Evolutionary conservation across 1,284 basidiomycete genomes (phyloP).

Genomic region (Trametes polyzona): DNA sequence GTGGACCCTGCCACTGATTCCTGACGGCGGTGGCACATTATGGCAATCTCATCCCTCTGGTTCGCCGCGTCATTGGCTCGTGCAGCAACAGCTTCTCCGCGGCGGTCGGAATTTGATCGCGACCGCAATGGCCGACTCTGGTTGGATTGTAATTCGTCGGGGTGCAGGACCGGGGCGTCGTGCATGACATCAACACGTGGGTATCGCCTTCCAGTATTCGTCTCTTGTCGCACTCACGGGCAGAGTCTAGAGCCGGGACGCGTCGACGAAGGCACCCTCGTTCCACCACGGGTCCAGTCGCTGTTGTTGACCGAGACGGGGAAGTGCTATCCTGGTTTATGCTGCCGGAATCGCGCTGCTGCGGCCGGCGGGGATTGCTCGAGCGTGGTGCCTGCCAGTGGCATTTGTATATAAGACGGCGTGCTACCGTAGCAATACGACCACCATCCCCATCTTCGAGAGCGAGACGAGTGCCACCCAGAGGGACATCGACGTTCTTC

Average conservation of each 20-base stretch:
- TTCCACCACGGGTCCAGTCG: constrained; percentile 18
- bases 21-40: too few species aligned
- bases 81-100: neutral
- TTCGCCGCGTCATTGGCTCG: neutral
- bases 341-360: neutral
- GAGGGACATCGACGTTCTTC: neutral
- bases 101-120: neutral
- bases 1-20: too few species aligned
- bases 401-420: neutral
- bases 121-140: neutral
- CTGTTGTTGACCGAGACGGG: constrained; percentile 6
- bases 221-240: constrained; percentile 1
- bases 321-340: neutral
- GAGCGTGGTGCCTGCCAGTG: neutral
- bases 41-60: too few species aligned
- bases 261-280: constrained; percentile 15
- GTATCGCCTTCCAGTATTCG: constrained; percentile 10
- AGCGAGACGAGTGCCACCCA: neutral
- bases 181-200: constrained; percentile 23
- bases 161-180: constrained; percentile 1
- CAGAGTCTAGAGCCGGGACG: constrained; percentile 12
- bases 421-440: neutral
- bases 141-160: neutral
- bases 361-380: neutral
- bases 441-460: neutral